Conservation (phyloP, 805 yeast species). For the Wickerhamomyces strasburgensis region DNA sequence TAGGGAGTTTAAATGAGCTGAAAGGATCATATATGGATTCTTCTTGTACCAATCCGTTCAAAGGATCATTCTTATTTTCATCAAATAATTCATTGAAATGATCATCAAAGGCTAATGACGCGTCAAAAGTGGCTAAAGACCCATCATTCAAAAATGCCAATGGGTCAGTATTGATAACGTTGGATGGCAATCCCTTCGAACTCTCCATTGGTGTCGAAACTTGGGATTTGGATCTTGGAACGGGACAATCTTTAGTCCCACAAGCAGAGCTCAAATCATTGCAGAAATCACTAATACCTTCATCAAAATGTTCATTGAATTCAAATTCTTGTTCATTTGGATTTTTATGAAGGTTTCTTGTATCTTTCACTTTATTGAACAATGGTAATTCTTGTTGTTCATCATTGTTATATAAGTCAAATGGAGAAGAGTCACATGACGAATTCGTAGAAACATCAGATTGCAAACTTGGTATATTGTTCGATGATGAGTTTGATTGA, state of each 20-base stretch:
- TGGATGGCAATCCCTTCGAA: neutral
- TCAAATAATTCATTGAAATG: slow-evolving; percentile 13
- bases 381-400: slow-evolving; percentile 21
- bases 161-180: slow-evolving; percentile 31
- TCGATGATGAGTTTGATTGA: slow-evolving; percentile 5
- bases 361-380: slow-evolving; percentile 12
- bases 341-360: slow-evolving; percentile 1
- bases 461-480: slow-evolving; percentile 21
- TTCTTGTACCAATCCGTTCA: slow-evolving; percentile 44
- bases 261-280: slow-evolving; percentile 73
- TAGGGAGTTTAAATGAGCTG: slow-evolving; percentile 25
- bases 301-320: slow-evolving; percentile 49
- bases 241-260: slow-evolving; percentile 66
- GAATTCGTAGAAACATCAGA: slow-evolving; percentile 26
- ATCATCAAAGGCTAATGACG: slow-evolving; percentile 37
- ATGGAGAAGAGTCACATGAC: slow-evolving; percentile 24
- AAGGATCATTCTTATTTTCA: slow-evolving; percentile 29
- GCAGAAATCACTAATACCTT: slow-evolving; percentile 73
- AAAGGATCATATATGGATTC: slow-evolving; percentile 56
- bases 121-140: slow-evolving; percentile 39
- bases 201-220: slow-evolving; percentile 4
- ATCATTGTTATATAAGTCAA: slow-evolving; percentile 24
- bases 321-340: slow-evolving; percentile 26
- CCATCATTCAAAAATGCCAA: slow-evolving; percentile 40
- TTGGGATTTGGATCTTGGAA: slow-evolving; percentile 40